Conservation (phyloP, 495 filamentous ascomycete species). For the Aspergillus carlsbadensis region DNA sequence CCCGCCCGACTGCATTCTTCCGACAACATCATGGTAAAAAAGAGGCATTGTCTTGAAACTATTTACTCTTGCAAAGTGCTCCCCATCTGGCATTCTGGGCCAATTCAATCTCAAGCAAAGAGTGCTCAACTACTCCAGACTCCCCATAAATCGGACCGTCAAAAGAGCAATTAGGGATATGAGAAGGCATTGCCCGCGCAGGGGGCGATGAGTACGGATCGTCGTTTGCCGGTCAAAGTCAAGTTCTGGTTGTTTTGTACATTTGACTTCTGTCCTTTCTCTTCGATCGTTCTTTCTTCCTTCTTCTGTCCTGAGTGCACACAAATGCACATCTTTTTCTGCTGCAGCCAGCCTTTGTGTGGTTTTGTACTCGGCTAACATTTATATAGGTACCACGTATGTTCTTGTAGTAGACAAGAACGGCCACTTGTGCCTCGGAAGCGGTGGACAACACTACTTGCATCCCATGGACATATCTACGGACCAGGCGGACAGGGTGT, state of each 20-base stretch:
- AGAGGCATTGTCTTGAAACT: too few species aligned
- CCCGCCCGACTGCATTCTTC: too few species aligned
- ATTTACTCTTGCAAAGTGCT: too few species aligned
- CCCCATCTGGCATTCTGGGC: too few species aligned
- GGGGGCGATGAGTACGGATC: slow-evolving; percentile 65
- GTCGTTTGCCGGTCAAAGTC: slow-evolving; percentile 56
- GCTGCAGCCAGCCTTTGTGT: background rate
- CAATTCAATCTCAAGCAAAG: too few species aligned
- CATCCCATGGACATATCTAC: slow-evolving; percentile 62
- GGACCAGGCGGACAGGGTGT: slow-evolving; percentile 68
- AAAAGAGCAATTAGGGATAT: slow-evolving; percentile 31
- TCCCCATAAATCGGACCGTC: too few species aligned
- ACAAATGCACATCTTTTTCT: too few species aligned
- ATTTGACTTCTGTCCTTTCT: slow-evolving; percentile 15
- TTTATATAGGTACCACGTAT: slow-evolving; percentile 20
- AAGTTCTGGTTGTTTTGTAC: slow-evolving; percentile 55
- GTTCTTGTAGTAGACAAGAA: slow-evolving; percentile 44
- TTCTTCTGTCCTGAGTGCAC: too few species aligned
- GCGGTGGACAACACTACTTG: slow-evolving; percentile 63
- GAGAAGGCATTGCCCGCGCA: slow-evolving; percentile 44
- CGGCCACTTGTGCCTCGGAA: slow-evolving; percentile 54
- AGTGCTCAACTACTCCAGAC: too few species aligned
- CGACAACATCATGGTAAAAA: too few species aligned
- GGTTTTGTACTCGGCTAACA: background rate
- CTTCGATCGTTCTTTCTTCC: too few species aligned